Evolutionary conservation across 306 rosid species (phyloP), one percentile per base, ranked within the genome.

Genomic region (Delonix regia): DNA sequence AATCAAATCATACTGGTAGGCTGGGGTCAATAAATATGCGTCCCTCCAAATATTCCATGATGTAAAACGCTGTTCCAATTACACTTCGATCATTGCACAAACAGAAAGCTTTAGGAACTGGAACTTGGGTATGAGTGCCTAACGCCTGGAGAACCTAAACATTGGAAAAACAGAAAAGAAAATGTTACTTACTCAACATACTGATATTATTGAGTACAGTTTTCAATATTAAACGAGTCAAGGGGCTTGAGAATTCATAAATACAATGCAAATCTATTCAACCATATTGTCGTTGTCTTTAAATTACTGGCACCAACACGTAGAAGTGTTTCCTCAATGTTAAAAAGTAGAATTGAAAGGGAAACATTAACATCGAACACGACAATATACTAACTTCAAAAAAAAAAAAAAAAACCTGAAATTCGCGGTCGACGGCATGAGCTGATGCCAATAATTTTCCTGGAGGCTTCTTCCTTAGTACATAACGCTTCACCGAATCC

Each of bases 391-490:
- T 3, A 3, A 34, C 6, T 6, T 6, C 38, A 2, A 49, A 9
- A 16, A 1, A 66, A 57, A 25, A 1, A 25, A 25, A 36, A 24
- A 57, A 25, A 4, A 95, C 99, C 99, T 85, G 85, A 85, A 93
- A 95, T 65, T 95, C 99, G 86, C 99, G 89, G 55, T 95, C 98
- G 1, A 95, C 93, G 47, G 98, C 99, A 76, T 95, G 99, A 82
- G 99, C 99, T 42, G 97, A 95, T 36, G 89, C 85, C 21, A 91
- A 89, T 89, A 95, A 74, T 62, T 62, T 74, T 78, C 99, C 98
- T 0, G 97, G 78, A 63, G 99, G 98, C 80, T 91, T 95, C 91
- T 95, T 95, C 69, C 99, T 89, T 76, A 95, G 79, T 78, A 95
- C 99, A 74, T 88, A 95, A 42, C 90, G 95, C 34, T 87, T 88